Evolutionary conservation across 768 basidiomycete genomes (phyloP), one percentile per base, ranked within the genome.

Genomic region (Coprinopsis cinerea): DNA sequence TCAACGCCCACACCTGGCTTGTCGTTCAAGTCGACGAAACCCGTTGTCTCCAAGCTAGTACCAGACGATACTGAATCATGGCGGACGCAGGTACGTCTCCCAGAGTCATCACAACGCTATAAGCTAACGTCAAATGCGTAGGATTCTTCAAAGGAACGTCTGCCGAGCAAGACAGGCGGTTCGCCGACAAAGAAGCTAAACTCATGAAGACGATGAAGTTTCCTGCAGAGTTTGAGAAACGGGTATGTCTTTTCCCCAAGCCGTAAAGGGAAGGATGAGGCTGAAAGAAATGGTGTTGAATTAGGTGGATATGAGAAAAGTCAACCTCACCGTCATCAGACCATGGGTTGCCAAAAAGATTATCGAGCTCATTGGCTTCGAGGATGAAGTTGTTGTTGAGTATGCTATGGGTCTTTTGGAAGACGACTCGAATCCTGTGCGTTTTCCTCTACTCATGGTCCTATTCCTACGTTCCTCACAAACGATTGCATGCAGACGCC

Each of bases 281-380:
- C 9, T 22, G n/a, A 24, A 25, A 20, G 22, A 22, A 49, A 45
- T 22, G 25, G 18, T 13, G 23, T 22, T 44, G 2, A 32, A 9
- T 27, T 20, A 89, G 89, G 92, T 96, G 39, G 94, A 97, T 64
- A 87, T 94, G 80, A 81, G 90, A 28, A 94, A 97, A 75, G 92
- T 98, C 53, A 96, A 97, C 65, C 59, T 97, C 53, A 73, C 78
- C 15, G 92, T 98, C 57, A 88, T 99, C 61, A 76, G 89, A 52
- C 91, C 92, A 2, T 99, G 96, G 96, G 84, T 97, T 53, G 88
- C 90, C 13, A 92, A 92, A 75, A 88, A 90, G 67, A 85, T 96
- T 49, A 79, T 87, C 2, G 89, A 93, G 51, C 77, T 96, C 18
- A 81, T 93, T 36, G 92, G 94, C 1, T 82, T 98, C 30, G 96